Evolutionary conservation across 768 basidiomycete species (phyloP), one percentile per base, ranked within the genome.

Genomic region (Cystobasidium onofrii): DNA sequence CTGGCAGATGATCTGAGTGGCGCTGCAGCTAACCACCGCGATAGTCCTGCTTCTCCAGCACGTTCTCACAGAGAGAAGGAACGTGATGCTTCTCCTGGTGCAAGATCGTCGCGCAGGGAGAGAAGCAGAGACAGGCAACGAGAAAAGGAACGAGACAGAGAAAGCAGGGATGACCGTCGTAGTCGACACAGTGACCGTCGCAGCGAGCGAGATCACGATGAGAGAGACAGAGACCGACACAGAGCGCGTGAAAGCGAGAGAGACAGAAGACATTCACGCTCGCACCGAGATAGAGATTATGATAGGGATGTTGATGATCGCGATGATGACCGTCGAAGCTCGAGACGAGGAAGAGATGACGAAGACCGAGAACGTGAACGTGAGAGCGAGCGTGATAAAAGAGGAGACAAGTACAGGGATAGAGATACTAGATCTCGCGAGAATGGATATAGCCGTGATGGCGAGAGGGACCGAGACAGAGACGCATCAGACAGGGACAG

Each of bases 291-390:
- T 44, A 73, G 73, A 0, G 73, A 74, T 12, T 27, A 44, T 25
- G 71, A 73, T 34, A 70, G 66, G 41, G 25, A 63, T 62, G 76
- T 54, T 33, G 63, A 70, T 43, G 73, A 70, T 12, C 64, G 71
- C 62, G 74, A 74, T 23, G 52, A 64, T 25, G 41, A 20, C 10
- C 31, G 17, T 18, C 18, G n/a, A 27, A 36, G 72, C 23, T n/a
- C 23, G 25, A 9, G 62, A 4, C 41, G 57, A 13, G 20, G 29
- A 7, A 13, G 27, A 60, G n/a, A 43, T 17, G 44, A 39, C 23
- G 27, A 55, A 36, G 33, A 46, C 4, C 18, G 65, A 34, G 63
- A 67, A n/a, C 44, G 70, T 18, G 65, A 67, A 12, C 34, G 29
- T 43, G 71, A 75, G n/a, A 25, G 74, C 17, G 50, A 39, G n/a